Evolutionary conservation across 23 red algal species (phyloP).

Genomic region (Gracilaria caudata): DNA sequence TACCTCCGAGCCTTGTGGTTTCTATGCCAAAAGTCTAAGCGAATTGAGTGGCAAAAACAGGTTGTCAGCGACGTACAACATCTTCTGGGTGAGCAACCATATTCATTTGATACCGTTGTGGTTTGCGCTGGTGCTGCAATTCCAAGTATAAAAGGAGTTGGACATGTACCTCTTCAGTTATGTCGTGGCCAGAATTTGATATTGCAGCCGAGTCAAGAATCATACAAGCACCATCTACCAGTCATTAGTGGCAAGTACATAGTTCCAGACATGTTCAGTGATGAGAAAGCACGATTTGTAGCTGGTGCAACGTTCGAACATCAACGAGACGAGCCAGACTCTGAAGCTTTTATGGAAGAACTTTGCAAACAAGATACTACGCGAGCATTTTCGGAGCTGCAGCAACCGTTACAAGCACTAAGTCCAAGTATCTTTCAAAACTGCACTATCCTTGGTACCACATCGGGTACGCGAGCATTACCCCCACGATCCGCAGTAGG

Average conservation of each 20-base stretch:
- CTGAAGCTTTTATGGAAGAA: constrained; percentile 10
- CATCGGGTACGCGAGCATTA: constrained; percentile 57
- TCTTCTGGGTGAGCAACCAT: not conserved
- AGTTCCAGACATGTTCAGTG: constrained; percentile 46
- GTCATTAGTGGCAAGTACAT: constrained; percentile 69
- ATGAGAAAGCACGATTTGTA: not conserved
- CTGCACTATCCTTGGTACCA: not conserved
- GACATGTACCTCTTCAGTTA: constrained; percentile 40
- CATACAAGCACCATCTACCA: constrained; percentile 6
- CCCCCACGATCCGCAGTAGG: constrained; percentile 48
- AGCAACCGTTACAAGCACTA: not conserved
- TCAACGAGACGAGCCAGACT: constrained; percentile 1
- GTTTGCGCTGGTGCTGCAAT: constrained; percentile 71
- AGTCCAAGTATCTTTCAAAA: constrained; percentile 14
- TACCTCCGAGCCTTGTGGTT: constrained; percentile 59
- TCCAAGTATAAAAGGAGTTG: constrained; percentile 21
- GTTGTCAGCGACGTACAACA: constrained; percentile 15
- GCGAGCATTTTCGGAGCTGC: constrained; percentile 14
- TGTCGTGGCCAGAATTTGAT: constrained; percentile 70
- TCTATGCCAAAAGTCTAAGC: constrained; percentile 30
- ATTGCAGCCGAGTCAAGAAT: not conserved
- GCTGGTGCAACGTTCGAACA: constrained; percentile 63
- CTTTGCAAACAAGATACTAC: constrained; percentile 33
- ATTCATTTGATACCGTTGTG: constrained; percentile 64
- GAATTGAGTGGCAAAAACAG: constrained; percentile 54